These are phyloP conservation scores for Wickerhamomyces sp. DNA, from an alignment of 1,139 yeast genomes.

Conservation along the genomic window DNA sequence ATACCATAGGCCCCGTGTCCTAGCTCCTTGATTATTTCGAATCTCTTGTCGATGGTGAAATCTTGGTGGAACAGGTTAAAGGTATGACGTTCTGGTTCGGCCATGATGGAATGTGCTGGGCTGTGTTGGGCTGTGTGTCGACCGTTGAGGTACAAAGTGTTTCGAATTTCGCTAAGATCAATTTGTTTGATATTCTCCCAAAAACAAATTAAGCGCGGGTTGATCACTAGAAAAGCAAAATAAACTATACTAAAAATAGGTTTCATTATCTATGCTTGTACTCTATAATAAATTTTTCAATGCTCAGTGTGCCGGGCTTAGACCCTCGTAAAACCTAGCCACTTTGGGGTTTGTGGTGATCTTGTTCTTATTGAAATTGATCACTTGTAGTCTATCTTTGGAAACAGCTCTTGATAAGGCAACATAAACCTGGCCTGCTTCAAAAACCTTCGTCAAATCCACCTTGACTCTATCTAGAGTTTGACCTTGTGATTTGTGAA, in stretches of 20 bases:
- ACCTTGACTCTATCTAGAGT: conserved; percentile 75
- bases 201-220: too few species aligned
- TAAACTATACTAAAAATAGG: too few species aligned
- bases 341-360: conserved; percentile 68
- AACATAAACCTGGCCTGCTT: conserved; percentile 84
- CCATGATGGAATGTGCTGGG: conserved; percentile 11
- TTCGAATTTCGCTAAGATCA: too few species aligned
- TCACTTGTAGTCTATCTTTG: conserved; percentile 65
- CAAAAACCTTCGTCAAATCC: conserved; percentile 66
- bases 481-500: conserved; percentile 92
- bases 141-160: too few species aligned
- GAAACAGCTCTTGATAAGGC: conserved; percentile 88
- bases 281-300: too few species aligned
- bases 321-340: conserved; percentile 50
- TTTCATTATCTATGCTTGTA: too few species aligned
- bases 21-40: conserved; percentile 80
- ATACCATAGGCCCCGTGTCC: conserved; percentile 98
- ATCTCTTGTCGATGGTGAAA: conserved; percentile 79
- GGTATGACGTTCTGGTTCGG: conserved; percentile 32
- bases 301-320: too few species aligned
- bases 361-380: conserved; percentile 58
- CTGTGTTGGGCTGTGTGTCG: too few species aligned
- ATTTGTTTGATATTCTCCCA: too few species aligned
- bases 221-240: too few species aligned
- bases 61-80: conserved; percentile 82